These are phyloP conservation scores for Fraxinus albicans DNA, from an alignment of 305 asterid genomes.

Conservation along the genomic window DNA sequence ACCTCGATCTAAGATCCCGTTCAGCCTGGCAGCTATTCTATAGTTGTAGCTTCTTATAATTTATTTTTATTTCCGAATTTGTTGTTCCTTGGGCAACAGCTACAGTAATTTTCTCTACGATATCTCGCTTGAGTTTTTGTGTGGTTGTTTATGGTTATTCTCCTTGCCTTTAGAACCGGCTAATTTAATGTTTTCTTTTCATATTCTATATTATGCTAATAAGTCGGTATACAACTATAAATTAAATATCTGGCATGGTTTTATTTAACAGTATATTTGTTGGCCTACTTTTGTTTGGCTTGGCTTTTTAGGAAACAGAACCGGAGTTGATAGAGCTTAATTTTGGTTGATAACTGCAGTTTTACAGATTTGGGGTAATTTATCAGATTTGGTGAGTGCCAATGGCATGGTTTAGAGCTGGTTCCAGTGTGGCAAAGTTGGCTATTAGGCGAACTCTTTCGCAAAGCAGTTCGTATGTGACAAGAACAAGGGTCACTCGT, in stretches of 20 bases:
- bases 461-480: slow-evolving; percentile 43
- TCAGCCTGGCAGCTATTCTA: neutral
- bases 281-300: slow-evolving; percentile 5
- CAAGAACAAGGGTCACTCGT: slow-evolving; percentile 41
- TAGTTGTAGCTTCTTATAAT: neutral
- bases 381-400: slow-evolving; percentile 27
- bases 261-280: neutral
- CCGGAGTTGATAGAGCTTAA: neutral
- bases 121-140: neutral
- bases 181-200: neutral
- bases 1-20: neutral
- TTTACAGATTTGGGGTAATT: slow-evolving; percentile 17
- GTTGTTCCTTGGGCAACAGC: neutral
- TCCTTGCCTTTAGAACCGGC: neutral
- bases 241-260: neutral
- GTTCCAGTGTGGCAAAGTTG: slow-evolving; percentile 70
- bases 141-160: neutral
- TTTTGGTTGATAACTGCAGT: neutral
- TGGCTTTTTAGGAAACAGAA: neutral
- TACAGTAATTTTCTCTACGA: neutral
- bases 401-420: slow-evolving; percentile 86
- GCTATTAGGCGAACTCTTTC: slow-evolving; percentile 70
- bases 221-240: neutral
- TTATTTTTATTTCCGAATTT: neutral
- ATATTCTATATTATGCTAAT: neutral